phyloP scores from a whole-genome alignment of 306 rosid species.

The Prunus armeniaca region DNA sequence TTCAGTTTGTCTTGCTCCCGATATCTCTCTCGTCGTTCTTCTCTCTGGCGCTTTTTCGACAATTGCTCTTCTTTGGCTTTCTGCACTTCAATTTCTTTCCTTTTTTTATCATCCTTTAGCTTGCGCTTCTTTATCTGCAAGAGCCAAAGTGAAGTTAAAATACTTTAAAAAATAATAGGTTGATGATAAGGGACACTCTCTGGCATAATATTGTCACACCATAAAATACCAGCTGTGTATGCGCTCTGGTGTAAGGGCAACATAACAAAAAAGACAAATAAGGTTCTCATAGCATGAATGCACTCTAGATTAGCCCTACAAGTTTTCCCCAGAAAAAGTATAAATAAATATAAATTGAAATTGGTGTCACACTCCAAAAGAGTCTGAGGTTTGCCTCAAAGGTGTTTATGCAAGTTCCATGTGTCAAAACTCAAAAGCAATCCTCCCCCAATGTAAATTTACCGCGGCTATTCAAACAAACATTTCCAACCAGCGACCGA shows the following conservation, averaged over 20 bases:
- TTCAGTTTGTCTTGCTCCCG: no score
- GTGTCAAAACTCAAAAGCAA: no score
- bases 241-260: neutral
- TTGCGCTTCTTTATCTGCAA: constrained; percentile 73
- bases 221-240: neutral
- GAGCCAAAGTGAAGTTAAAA: neutral
- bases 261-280: neutral
- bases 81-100: constrained; percentile 54
- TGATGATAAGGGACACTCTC: no score
- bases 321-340: no score
- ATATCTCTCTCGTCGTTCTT: constrained; percentile 53
- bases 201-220: no score
- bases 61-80: constrained; percentile 65
- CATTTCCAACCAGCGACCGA: no score
- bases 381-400: no score
- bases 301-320: neutral
- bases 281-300: neutral
- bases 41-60: constrained; percentile 71
- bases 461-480: no score
- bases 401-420: no score
- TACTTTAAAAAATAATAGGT: neutral
- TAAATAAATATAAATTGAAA: no score
- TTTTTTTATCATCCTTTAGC: constrained; percentile 59
- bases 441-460: no score
- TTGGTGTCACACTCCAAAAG: no score